phyloP scores from a whole-genome alignment of 169 alveolate species.

The Plasmodium billcollinsi region DNA sequence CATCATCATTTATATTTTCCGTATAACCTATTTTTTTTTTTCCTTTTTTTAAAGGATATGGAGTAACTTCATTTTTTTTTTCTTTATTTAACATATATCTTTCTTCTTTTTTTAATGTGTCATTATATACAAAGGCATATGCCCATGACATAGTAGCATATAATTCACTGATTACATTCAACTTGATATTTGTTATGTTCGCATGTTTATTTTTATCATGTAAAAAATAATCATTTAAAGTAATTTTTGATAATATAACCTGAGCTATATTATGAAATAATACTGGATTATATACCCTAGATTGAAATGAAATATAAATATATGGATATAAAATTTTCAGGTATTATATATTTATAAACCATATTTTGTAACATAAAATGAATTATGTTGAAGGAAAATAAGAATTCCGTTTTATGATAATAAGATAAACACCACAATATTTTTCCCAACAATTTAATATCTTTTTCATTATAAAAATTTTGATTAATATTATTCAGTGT shows the following conservation, averaged over 20 bases:
- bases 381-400: conserved; percentile 30
- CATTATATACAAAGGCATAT: conserved; percentile 66
- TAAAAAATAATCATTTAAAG: conserved; percentile 29
- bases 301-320: conserved; percentile 65
- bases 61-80: neutral
- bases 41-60: neutral
- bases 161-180: conserved; percentile 46
- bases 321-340: conserved; percentile 72
- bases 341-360: conserved; percentile 26
- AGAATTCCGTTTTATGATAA: conserved; percentile 68
- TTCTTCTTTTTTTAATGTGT: neutral
- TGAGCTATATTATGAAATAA: conserved; percentile 53
- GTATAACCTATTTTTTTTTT: neutral
- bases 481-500: conserved; percentile 12
- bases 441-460: conserved; percentile 51
- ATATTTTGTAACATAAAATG: conserved; percentile 32
- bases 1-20: neutral
- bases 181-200: conserved; percentile 15
- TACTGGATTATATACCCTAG: conserved; percentile 51
- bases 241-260: conserved; percentile 10
- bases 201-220: neutral
- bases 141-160: conserved; percentile 78
- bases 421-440: conserved; percentile 76
- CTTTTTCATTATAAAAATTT: conserved; percentile 9
- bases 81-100: too few species aligned